Conservation (phyloP, 768 basidiomycete genomes). For the Cubamyces sp. region DNA sequence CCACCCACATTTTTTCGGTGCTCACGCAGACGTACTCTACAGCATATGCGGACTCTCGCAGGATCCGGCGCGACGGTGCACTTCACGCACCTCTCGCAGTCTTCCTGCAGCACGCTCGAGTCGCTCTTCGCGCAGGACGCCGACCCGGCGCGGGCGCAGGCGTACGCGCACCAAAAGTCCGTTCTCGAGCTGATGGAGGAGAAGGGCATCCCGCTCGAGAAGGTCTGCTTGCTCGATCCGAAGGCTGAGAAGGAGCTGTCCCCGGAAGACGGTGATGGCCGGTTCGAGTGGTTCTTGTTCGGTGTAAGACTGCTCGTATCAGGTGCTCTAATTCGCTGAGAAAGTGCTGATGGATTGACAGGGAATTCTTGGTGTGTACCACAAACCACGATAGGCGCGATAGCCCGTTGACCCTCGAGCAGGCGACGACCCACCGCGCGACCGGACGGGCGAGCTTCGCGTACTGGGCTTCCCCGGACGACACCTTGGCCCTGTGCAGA, state of each 20-base stretch:
- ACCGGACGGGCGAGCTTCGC: conserved; percentile 89
- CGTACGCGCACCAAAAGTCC: conserved; percentile 52
- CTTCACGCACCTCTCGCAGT: conserved; percentile 86
- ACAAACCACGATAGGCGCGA: background rate
- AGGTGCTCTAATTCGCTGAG: background rate
- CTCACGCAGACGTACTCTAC: background rate
- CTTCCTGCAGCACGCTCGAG: conserved; percentile 61
- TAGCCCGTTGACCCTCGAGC: conserved; percentile 18
- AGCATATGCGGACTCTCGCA: conserved; percentile 87
- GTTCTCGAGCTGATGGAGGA: conserved; percentile 63
- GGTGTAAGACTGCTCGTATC: conserved; percentile 54
- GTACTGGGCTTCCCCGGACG: conserved; percentile 84
- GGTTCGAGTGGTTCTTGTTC: conserved; percentile 89
- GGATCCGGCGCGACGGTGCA: conserved; percentile 65
- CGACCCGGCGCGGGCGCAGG: conserved; percentile 35
- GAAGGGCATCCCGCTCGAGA: conserved; percentile 47
- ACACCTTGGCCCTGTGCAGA: conserved; percentile 86
- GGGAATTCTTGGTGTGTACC: conserved; percentile 61
- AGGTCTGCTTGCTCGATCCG: conserved; percentile 94
- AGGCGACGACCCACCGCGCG: conserved; percentile 96
- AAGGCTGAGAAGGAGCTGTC: conserved; percentile 70
- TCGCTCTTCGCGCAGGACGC: conserved; percentile 34
- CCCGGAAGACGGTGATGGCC: conserved; percentile 75
- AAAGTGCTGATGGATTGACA: conserved; percentile 28
- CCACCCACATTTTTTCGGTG: background rate